Evolutionary conservation across 2,329 filamentous ascomycete genomes (phyloP), one percentile per base, ranked within the genome.

Genomic region (Talaromyces albobiverticillius): DNA sequence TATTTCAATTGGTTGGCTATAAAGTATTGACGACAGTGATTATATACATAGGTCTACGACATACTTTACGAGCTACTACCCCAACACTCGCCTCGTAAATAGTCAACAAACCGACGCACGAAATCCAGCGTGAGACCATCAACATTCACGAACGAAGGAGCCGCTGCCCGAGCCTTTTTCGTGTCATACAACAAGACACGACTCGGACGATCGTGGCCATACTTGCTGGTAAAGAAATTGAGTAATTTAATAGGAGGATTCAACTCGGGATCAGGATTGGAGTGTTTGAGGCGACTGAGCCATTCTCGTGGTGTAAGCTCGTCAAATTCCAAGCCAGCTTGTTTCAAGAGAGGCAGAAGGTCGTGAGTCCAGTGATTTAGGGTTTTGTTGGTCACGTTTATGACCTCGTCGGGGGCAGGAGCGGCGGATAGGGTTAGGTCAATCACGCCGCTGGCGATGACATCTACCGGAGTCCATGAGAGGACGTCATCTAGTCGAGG

Each of bases 211-310:
- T 31, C 13, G 13, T 31, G 74, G 51, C 78, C 76, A 52, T 82
- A 82, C 57, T 82, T 82, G 4, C 67, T 68, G 5, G 71, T 61
- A 54, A 82, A 82, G 66, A 79, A 82, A 43, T 79, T 77, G 2
- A 81, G 56, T 1, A 82, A 67, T 61, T 80, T 81, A 60, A 80
- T 71, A 0, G 77, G 73, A 2, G 80, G 79, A 57, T 82, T 82
- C 22, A 56, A 63, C 4, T 69, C 54, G 0, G 78, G 75, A 60
- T 83, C 76, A 7, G 67, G 71, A 51, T 80, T 75, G 2, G 75
- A 76, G 2, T 67, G 67, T 2, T 74, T 69, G 5, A 83, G 62
- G 4, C 71, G 65, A 2, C 59, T 51, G 6, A 68, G 43, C 67
- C 67, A 69, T 43, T 64, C 66, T 13, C 55, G 56, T 34, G 60